Evolutionary conservation across 1,139 yeast species (phyloP).

Genomic region (Hyphopichia wangnamkhiaoensis): DNA sequence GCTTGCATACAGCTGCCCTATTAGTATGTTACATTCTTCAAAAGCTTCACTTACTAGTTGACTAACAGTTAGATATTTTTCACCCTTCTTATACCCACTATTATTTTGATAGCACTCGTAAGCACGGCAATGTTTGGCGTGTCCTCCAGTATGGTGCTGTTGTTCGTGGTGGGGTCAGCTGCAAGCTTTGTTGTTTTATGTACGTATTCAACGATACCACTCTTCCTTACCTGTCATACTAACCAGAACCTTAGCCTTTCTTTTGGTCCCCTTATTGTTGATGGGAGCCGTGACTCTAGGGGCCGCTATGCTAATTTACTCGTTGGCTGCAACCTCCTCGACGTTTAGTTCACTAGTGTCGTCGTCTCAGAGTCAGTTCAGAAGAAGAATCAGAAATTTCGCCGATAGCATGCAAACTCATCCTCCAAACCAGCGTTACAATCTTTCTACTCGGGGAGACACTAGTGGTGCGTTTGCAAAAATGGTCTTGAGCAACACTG

Average conservation of each 20-base stretch:
- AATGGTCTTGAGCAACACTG: constrained; percentile 2
- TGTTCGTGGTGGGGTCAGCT: neutral
- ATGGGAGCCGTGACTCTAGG: constrained; percentile 4
- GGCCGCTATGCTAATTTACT: neutral
- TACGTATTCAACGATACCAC: no score
- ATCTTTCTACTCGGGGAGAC: no score
- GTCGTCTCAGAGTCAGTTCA: constrained; percentile 1
- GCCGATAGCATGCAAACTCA: constrained; percentile 7
- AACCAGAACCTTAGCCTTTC: neutral
- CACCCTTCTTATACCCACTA: no score
- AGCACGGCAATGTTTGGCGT: neutral
- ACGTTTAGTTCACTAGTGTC: neutral
- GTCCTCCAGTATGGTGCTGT: neutral
- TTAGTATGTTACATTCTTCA: neutral
- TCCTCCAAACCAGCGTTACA: no score
- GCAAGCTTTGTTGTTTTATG: neutral
- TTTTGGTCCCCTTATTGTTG: neutral
- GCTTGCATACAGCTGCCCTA: neutral
- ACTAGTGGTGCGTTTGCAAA: constrained; percentile 7
- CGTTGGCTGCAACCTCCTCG: constrained; percentile 5
- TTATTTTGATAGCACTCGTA: neutral
- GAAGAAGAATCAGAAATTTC: constrained; percentile 5
- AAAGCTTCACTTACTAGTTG: no score
- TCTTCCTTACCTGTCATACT: no score
- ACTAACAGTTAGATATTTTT: no score